Conservation (phyloP, 495 filamentous ascomycete species). For the Tuber magnatum region DNA sequence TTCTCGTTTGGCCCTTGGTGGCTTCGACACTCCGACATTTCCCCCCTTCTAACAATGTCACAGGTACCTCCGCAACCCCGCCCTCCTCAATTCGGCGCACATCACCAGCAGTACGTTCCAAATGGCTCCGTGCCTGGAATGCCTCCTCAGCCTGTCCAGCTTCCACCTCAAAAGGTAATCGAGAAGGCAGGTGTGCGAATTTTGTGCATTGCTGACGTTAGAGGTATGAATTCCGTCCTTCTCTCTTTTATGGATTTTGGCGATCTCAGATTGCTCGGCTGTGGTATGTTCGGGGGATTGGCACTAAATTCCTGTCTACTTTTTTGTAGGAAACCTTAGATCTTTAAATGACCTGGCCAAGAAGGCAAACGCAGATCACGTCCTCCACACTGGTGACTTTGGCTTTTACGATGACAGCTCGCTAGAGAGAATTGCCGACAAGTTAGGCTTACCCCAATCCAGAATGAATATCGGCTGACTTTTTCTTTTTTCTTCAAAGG, state of each 20-base stretch:
- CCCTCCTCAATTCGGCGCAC: constrained; percentile 42
- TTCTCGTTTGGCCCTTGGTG: background rate
- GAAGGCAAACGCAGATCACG: constrained; percentile 85
- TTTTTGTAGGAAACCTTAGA: constrained; percentile 69
- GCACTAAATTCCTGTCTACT: background rate
- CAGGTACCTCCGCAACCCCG: constrained; percentile 32
- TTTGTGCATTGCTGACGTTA: constrained; percentile 92
- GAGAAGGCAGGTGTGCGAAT: constrained; percentile 79
- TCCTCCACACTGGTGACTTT: constrained; percentile 98
- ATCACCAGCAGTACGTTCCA: constrained; percentile 48
- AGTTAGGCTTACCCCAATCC: constrained; percentile 55
- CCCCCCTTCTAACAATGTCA: constrained; percentile 22
- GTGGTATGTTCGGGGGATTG: background rate
- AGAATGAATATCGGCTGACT: constrained; percentile 35
- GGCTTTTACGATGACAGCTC: constrained; percentile 98
- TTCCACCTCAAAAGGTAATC: constrained; percentile 65
- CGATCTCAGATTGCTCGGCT: background rate
- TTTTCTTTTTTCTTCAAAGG: constrained; percentile 48
- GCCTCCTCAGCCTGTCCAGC: constrained; percentile 44
- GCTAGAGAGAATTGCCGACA: constrained; percentile 94
- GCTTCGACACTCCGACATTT: background rate
- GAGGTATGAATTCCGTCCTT: constrained; percentile 57
- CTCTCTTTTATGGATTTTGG: background rate
- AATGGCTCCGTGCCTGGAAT: constrained; percentile 50
- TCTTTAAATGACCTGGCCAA: constrained; percentile 94